Evolutionary conservation across 495 filamentous ascomycete species (phyloP), one percentile per base, ranked within the genome.

Genomic region (Usnea hakonensis): DNA sequence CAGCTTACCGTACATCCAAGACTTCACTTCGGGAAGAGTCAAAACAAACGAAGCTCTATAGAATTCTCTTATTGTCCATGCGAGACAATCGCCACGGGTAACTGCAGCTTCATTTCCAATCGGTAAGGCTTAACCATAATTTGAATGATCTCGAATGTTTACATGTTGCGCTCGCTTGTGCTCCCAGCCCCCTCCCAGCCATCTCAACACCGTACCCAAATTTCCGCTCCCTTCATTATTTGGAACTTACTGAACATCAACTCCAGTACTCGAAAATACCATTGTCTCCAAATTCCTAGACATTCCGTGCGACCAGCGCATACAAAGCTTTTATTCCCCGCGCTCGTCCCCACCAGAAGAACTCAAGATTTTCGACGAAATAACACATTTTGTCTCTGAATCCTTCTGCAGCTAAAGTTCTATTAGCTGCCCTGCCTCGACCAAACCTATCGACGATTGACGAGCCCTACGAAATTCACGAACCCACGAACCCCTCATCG

Each of bases 401-500:
- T 11, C 17, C 19, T 55, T 17, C 37, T 23, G 37, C 50, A 44
- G 26, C 37, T 61, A 54, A 37, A 61, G 30, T 48, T 61, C 36
- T 32, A 57, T 19, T 62, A 23, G 48, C 41, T 57, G 46, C 46
- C 48, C 66, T 69, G 67, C 66, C 66, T 60, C 61, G 10, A 60
- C 43, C 11, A 44, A 33, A 41, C 55, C 32, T 53, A 55, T 38
- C 67, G 70, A 67, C 72, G 44, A 72, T 73, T 82, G 67, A 86
- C 83, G 84, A 86, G 74, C 73, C 75, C 73, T 73, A 86, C 84
- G 83, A 85, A 70, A 61, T 73, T 76, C 59, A 84, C 83, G 80
- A 83, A 69, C 80, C 79, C 74, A 80, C 77, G 64, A 75, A 73
- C 66, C 69, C 78, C 69, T 75, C 78, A 68, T 75, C 70, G 74